These are phyloP conservation scores for Stachybotrys elegans DNA, from an alignment of 2,329 filamentous ascomycete genomes.

Conservation along the genomic window DNA sequence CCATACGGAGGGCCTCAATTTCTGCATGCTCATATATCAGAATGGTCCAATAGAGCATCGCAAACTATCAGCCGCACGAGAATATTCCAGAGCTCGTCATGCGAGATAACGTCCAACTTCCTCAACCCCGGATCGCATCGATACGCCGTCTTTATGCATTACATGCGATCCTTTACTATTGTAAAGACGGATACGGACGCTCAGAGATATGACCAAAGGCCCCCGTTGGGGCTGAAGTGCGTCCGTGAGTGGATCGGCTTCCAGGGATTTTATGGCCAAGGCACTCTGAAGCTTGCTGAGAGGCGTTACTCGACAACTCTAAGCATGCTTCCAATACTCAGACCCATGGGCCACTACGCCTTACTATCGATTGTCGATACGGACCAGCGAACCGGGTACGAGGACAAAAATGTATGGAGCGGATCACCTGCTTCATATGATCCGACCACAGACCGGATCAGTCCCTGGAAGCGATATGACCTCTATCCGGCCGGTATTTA, in stretches of 20 bases:
- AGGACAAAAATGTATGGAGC: neutral
- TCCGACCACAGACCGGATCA: neutral
- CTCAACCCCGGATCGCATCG: neutral
- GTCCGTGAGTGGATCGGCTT: neutral
- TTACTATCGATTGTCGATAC: neutral
- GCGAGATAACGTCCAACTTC: neutral
- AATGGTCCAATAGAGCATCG: neutral
- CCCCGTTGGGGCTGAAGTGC: neutral
- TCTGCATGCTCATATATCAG: neutral
- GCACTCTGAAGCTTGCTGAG: neutral
- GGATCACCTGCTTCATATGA: neutral
- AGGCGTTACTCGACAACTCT: neutral
- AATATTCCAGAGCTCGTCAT: neutral
- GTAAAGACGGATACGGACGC: neutral
- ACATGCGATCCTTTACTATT: neutral
- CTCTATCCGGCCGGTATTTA: neutral
- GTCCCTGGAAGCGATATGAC: neutral
- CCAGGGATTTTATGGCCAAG: neutral
- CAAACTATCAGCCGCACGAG: neutral
- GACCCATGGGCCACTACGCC: neutral
- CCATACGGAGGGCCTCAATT: neutral
- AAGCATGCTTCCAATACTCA: neutral
- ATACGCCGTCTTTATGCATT: neutral
- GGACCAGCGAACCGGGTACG: neutral
- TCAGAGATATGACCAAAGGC: neutral